phyloP scores from a whole-genome alignment of 2,329 filamentous ascomycete species.

The Cordyceps militaris region DNA sequence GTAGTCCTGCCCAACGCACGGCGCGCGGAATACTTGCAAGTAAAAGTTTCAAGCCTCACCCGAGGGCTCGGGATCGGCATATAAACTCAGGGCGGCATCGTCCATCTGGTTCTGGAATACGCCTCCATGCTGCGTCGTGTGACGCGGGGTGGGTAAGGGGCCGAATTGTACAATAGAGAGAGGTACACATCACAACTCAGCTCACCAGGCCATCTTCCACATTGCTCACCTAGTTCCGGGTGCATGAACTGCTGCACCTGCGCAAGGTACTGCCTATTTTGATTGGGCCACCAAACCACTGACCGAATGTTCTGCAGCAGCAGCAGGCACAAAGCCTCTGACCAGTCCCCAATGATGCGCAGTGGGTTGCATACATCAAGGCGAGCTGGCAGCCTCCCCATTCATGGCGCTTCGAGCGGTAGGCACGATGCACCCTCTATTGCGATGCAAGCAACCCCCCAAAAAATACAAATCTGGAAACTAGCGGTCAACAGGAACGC shows the following conservation, averaged over 20 bases:
- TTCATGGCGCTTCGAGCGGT: slow-evolving; percentile 11
- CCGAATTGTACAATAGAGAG: neutral
- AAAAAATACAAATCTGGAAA: neutral
- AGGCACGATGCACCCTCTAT: neutral
- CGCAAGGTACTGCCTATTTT: neutral
- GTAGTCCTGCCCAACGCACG: neutral
- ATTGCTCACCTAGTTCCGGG: neutral
- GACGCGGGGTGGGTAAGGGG: neutral
- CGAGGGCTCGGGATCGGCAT: neutral
- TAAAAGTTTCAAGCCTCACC: neutral
- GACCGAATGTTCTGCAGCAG: slow-evolving; percentile 13
- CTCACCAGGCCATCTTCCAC: neutral
- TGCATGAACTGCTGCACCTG: slow-evolving; percentile 11
- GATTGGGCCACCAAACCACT: slow-evolving; percentile 7
- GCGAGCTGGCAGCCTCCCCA: neutral
- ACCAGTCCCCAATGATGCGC: neutral
- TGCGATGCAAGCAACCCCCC: neutral
- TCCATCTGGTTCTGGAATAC: neutral
- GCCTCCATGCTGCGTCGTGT: neutral
- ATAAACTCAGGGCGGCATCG: neutral
- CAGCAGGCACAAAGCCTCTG: neutral
- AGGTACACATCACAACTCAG: neutral
- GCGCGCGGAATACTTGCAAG: neutral
- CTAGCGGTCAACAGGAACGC: slow-evolving; percentile 9
- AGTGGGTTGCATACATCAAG: slow-evolving; percentile 4